Base-by-base conservation (phyloP, 2,329 filamentous ascomycete genomes). In the Lachnellula arida region DNA sequence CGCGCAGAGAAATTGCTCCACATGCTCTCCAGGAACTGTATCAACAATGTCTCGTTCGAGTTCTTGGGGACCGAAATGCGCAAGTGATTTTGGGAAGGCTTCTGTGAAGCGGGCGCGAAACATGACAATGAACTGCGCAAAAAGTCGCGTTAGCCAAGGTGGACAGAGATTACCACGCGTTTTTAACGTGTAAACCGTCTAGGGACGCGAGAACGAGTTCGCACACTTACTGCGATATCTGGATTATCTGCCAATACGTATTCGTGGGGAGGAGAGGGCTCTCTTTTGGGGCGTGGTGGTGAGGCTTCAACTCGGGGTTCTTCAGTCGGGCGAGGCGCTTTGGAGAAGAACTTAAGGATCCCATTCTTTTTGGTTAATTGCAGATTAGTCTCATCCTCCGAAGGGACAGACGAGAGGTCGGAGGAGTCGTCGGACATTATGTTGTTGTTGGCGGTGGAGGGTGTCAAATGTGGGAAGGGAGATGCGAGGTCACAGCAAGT, bases 101-200 rank as follows among this genome's bases (percentile, higher is more conserved):
- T 96, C 91, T 74, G 82, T 86, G 74, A 99, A 97, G 69, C 94
- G 90, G 73, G 89, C 88, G 72, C 93, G 86, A 75, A 97, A 99
- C 90, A 96, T 97, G 64, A 97, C 91, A 73, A 99, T 89, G 75
- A 99, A 97, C 91, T 97, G 67, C 59, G 64, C 65, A 65, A 68
- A 68, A 63, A 14, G 50, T 69, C 74, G 72, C 66, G 56, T 68
- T 63, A 69, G 67, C 60, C 54, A 56, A 60, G 5, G 61, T 62
- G 54, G 57, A 56, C 59, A 67, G 65, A 65, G 63, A 70, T 63
- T 64, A 61, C 62, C 35, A 79, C 80, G 80, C 79, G 78, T 78
- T 71, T 67, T 70, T 67, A 76, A 80, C 80, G 81, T 82, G 73
- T 67, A 62, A 56, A 66, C 42, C 25, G 32, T 46, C 51, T 50